A percentile compares a stretch with the other conserved stretches of the same genome.
Conservation (phyloP, 208 protist genomes). For the Lotmaria passim region DNA sequence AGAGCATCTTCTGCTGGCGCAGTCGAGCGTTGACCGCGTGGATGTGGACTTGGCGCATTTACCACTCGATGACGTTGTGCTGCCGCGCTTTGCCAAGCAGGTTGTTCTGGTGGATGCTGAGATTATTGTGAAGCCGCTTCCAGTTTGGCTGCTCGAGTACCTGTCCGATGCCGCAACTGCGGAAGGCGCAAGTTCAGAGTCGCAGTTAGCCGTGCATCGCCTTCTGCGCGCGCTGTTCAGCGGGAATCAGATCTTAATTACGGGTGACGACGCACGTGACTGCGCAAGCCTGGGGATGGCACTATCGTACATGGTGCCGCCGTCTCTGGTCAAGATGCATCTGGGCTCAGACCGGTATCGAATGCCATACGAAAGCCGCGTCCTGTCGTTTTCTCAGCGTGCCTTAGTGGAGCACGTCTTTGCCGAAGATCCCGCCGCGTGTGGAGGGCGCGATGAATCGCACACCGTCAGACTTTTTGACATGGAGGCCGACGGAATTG, state of each 20-base stretch:
- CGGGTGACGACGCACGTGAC: constrained; percentile 39
- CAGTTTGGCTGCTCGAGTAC: constrained; percentile 68
- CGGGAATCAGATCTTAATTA: constrained; percentile 78
- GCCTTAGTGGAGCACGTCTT: constrained; percentile 17
- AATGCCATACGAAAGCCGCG: constrained; percentile 65
- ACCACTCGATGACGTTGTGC: constrained; percentile 21
- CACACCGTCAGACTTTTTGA: constrained; percentile 22
- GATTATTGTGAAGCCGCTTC: constrained; percentile 55
- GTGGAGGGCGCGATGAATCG: background rate
- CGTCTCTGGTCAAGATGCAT: constrained; percentile 33
- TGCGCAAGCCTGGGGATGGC: constrained; percentile 62
- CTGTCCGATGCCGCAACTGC: constrained; percentile 21
- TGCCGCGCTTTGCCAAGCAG: constrained; percentile 35
- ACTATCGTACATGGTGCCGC: constrained; percentile 65
- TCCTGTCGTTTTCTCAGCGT: constrained; percentile 51
- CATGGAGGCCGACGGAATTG: constrained; percentile 38
- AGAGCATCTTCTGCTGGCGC: constrained; percentile 30
- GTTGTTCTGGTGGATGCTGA: constrained; percentile 17
- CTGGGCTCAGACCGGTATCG: constrained; percentile 59
- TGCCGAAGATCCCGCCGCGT: background rate
- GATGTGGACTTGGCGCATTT: constrained; percentile 17
- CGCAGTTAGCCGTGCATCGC: constrained; percentile 24
- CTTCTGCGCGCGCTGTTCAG: constrained; percentile 68
- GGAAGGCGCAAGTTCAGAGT: background rate
- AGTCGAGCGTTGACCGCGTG: constrained; percentile 27